Evolutionary conservation across 2,329 filamentous ascomycete genomes (phyloP).

Genomic region (Colletotrichum sidae): DNA sequence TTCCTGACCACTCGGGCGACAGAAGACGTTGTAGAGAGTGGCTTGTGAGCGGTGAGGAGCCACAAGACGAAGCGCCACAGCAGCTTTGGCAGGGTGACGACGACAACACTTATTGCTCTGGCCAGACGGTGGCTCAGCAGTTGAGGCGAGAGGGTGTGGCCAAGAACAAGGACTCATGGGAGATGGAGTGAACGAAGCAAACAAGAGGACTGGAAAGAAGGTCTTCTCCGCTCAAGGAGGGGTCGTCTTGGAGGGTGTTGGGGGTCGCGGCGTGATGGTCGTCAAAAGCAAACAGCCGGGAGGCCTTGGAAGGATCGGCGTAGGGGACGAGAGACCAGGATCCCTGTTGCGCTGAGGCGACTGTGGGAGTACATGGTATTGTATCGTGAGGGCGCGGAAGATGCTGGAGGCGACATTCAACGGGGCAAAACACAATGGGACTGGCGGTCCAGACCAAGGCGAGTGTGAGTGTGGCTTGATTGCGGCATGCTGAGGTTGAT

Average conservation of each 20-base stretch:
- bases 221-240: constrained; percentile 15
- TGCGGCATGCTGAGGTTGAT: constrained; percentile 16
- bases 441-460: constrained; percentile 23
- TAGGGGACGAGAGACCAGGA: constrained; percentile 19
- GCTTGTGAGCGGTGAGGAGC: constrained; percentile 2
- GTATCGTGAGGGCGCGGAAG: constrained; percentile 2
- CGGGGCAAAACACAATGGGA: constrained; percentile 8
- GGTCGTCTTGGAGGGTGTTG: constrained; percentile 19
- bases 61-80: constrained; percentile 15
- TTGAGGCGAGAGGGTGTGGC: constrained; percentile 15
- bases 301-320: constrained; percentile 30
- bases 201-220: constrained; percentile 18
- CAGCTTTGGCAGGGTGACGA: neutral
- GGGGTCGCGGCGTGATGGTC: constrained; percentile 13
- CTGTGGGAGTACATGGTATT: neutral
- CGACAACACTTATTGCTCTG: constrained; percentile 1
- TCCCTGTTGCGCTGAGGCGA: constrained; percentile 12
- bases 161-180: neutral
- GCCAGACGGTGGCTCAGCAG: neutral
- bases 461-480: constrained; percentile 20
- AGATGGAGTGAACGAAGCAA: constrained; percentile 25
- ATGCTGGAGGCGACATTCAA: constrained; percentile 17
- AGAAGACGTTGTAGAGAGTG: neutral
- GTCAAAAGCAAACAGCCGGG: constrained; percentile 26
- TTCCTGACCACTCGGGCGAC: constrained; percentile 5